Conservation (phyloP, 2,329 filamentous ascomycete species). For the Coleophoma cylindrospora region DNA sequence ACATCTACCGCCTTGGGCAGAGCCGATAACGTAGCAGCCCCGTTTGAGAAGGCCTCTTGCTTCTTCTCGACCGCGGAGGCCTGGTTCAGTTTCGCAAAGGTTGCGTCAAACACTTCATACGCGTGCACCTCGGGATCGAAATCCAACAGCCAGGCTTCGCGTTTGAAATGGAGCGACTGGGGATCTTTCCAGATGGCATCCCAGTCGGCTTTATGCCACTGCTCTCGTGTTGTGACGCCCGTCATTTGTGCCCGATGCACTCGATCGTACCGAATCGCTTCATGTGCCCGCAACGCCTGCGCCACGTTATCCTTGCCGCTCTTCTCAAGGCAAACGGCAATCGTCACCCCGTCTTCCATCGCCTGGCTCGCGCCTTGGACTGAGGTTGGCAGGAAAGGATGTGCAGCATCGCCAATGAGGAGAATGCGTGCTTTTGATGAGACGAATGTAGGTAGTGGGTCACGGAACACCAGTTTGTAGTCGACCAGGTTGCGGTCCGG, state of each 20-base stretch:
- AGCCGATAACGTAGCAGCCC: no score
- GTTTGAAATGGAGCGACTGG: no score
- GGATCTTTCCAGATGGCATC: no score
- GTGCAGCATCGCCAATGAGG: constrained; percentile 57
- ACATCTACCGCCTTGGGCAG: no score
- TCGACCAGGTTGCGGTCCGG: neutral
- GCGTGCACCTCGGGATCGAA: no score
- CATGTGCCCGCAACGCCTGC: neutral
- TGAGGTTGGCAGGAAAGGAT: constrained; percentile 64
- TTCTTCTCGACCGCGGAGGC: no score
- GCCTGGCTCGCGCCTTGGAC: constrained; percentile 52
- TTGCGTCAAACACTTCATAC: no score
- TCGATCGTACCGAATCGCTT: neutral
- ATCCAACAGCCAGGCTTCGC: no score
- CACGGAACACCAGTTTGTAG: neutral
- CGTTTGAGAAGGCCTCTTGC: no score
- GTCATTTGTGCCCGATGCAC: neutral
- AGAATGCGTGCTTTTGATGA: neutral
- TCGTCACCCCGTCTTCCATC: constrained; percentile 28
- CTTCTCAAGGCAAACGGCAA: constrained; percentile 23
- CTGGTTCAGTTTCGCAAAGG: no score
- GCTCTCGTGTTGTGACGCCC: neutral
- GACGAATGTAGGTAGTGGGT: neutral
- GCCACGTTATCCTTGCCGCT: neutral
- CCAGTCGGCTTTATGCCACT: neutral